A percentile compares a stretch with the other conserved stretches of the same genome.
Conservation (phyloP, 768 basidiomycete genomes). For the Mycena vitilis region DNA sequence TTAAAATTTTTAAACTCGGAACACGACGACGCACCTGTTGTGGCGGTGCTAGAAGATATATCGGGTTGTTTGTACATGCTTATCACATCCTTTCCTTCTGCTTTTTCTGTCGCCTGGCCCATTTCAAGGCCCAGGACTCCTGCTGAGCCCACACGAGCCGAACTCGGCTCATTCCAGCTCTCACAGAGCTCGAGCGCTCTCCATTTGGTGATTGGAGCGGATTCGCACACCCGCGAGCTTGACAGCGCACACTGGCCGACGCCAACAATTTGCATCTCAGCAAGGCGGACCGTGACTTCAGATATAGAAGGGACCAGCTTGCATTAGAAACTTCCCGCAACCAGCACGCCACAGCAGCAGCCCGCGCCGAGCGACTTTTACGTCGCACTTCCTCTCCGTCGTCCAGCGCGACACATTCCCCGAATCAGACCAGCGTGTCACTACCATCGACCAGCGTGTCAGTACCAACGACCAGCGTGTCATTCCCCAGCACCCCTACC, state of each 20-base stretch:
- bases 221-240: constrained; percentile 4
- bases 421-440: constrained; percentile 7
- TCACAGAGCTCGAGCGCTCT: not conserved
- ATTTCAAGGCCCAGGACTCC: no score
- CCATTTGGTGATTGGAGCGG: constrained; percentile 19
- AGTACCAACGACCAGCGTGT: not conserved
- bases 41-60: no score
- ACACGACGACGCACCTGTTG: no score
- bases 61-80: no score
- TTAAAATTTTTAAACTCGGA: no score
- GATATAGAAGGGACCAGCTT: not conserved
- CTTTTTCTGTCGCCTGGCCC: no score
- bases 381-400: not conserved
- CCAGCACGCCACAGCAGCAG: not conserved
- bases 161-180: no score
- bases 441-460: no score
- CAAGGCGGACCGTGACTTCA: constrained; percentile 8
- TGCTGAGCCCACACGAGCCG: no score
- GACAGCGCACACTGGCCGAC: not conserved
- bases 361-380: not conserved
- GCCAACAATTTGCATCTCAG: constrained; percentile 12
- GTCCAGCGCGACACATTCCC: not conserved
- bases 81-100: no score
- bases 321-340: not conserved
- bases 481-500: constrained; percentile 15